Evolutionary conservation across 129 eudicot genomes (phyloP).

Genomic region (Apium graveolens): DNA sequence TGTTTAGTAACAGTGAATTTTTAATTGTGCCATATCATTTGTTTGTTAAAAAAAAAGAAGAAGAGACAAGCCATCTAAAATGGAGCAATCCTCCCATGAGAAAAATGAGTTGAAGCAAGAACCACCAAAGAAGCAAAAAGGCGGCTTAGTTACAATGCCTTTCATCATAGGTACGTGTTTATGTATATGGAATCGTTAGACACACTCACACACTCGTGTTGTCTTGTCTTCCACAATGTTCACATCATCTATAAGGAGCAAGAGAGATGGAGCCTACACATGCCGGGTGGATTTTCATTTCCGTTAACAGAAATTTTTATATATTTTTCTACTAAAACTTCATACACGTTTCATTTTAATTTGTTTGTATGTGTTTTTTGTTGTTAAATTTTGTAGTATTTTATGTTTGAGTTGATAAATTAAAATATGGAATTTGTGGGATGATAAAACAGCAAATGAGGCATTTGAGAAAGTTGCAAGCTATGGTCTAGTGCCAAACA

Average conservation of each 20-base stretch:
- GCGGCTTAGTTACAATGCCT: slow-evolving; percentile 27
- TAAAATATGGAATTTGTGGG: background rate
- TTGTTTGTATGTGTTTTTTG: too few relatives aligned
- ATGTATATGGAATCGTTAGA: background rate
- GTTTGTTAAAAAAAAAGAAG: background rate
- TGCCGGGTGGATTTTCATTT: too few relatives aligned
- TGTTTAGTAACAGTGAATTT: background rate
- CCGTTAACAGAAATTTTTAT: too few relatives aligned
- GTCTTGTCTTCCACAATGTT: too few relatives aligned
- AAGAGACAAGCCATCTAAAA: too few relatives aligned
- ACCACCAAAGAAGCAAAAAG: slow-evolving; percentile 12
- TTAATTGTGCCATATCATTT: background rate
- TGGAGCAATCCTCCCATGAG: background rate
- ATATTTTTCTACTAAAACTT: too few relatives aligned
- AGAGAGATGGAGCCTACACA: too few relatives aligned
- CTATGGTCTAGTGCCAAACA: slow-evolving; percentile 37
- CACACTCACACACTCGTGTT: too few relatives aligned
- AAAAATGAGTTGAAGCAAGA: background rate
- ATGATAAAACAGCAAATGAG: slow-evolving; percentile 35
- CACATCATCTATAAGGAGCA: too few relatives aligned
- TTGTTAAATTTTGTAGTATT: background rate
- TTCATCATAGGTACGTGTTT: slow-evolving; percentile 22
- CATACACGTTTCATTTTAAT: too few relatives aligned
- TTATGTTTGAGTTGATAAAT: background rate
- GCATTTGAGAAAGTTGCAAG: slow-evolving; percentile 48